These are phyloP conservation scores for Drechslerella dactyloides DNA, from an alignment of 2,329 filamentous ascomycete species.

Conservation along the genomic window DNA sequence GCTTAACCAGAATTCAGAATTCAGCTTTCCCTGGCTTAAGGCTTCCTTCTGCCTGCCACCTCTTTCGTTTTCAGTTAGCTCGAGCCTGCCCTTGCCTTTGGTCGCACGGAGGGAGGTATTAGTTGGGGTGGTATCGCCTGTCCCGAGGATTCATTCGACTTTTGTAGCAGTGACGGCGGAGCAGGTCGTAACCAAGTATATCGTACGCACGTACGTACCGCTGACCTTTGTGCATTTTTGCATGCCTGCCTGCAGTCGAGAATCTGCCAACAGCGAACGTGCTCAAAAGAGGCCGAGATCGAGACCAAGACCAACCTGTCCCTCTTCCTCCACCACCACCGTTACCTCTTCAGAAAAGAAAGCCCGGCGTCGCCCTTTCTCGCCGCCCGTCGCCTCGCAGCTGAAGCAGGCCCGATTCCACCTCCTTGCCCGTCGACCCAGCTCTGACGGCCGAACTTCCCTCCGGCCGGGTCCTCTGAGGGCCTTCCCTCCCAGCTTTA, in stretches of 20 bases:
- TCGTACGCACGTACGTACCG: too few relatives aligned
- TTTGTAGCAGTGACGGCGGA: too few relatives aligned
- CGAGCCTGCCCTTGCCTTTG: slow-evolving; percentile 1
- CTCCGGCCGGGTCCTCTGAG: too few relatives aligned
- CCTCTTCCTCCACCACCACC: neutral
- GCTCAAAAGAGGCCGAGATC: neutral
- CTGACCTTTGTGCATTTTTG: too few relatives aligned
- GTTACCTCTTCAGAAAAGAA: neutral
- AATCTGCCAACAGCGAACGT: neutral
- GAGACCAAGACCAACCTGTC: neutral
- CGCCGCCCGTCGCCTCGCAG: neutral
- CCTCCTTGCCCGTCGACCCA: neutral
- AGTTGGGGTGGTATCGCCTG: neutral
- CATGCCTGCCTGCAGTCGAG: neutral
- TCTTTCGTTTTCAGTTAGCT: neutral
- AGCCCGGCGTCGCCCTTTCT: neutral
- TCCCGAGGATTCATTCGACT: neutral
- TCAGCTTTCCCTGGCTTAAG: neutral
- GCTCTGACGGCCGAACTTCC: neutral
- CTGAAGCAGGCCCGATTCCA: neutral
- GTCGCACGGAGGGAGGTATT: neutral
- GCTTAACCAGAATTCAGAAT: neutral
- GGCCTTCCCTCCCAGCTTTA: neutral
- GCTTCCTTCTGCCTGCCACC: neutral
- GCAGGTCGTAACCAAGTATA: too few relatives aligned